Evolutionary conservation across 108 stramenopile species (phyloP), one percentile per base, ranked within the genome.

Genomic region (Ochromonas danica): DNA sequence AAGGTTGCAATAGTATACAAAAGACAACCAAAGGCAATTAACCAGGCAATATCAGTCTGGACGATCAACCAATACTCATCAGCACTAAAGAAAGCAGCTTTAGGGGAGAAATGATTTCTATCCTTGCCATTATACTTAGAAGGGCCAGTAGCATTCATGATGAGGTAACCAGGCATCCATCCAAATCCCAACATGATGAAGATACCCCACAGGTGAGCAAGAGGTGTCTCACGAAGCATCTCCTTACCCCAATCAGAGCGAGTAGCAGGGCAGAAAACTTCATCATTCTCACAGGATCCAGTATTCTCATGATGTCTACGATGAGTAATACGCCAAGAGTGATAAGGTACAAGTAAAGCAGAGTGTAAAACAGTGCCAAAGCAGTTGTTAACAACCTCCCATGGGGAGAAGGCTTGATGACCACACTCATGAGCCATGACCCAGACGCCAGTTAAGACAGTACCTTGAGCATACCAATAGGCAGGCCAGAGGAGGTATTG

Each of bases 381-480:
- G 43, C 89, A 71, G 86, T 99, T 95, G 83, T 99, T 99, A 78
- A 95, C 89, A 38, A 89, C 83, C 84, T 96, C 92, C 40, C 83
- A 89, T 1, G 90, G 88, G 22, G 93, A 93, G 81, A 97, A 99
- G 71, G 96, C 94, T 57, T 95, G 95, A 82, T 99, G 98, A 61
- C 98, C 98, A 80, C 97, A 98, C 80, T 99, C 98, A 81, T 99
- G 98, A 0, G 94, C 97, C 0, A 99, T 80, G 30, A 99, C 98
- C 98, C 98, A 99, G 30, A 95, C 95, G 10, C 98, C 97, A 30
- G 97, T 98, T 65, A 95, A 79, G 77, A 97, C 94, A 75, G 93
- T 92, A 72, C 98, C 98, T 89, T 94, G 93, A 86, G 92, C 93
- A 83, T 95, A 97, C 84, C 94, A 94, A 81, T 98, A 99, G 70